Evolutionary conservation across 805 yeast genomes (phyloP), one percentile per base, ranked within the genome.

Genomic region (Wickerhamomyces silvicola): DNA sequence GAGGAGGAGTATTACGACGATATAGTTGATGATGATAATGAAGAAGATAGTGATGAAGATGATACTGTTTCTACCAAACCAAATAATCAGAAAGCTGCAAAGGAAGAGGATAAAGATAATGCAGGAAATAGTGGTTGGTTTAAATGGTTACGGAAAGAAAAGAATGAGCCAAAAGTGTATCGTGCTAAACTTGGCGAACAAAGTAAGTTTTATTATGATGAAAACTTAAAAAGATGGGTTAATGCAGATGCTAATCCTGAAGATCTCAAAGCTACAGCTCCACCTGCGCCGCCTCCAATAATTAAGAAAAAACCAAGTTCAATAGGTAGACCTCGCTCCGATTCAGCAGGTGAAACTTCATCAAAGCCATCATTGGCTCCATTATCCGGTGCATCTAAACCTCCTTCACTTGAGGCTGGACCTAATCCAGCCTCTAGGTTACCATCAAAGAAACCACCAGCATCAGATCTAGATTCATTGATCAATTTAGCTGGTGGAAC

Each of bases 141-240:
- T 37, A 68, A 80, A 7, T 82, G 94, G 84, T 58, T 81, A 37
- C 64, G 71, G 35, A 55, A 63, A 47, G 57, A 64, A 3, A 69
- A 66, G 68, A 78, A 73, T 28, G 83, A 75, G 32, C 85, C 84
- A 24, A 84, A 83, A 50, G 82, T 87, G 0, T 70, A 78, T 39
- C 73, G 75, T 41, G 97, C 96, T 22, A 86, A 92, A 44, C 60
- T 92, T 32, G 98, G 97, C 10, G 84, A 81, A 36, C 70, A 76
- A 37, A 81, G 68, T 50, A 64, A 72, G 12, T 81, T 92, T 52
- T 71, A 74, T 48, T 92, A 76, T 54, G 95, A 88, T 59, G 90
- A 84, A 46, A 75, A 81, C 37, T 69, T 81, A 50, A 78, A 81
- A 53, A 72, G 95, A 48, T 92, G 97, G 96, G 75, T 92, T 32